Percentiles rank a stretch among this genome's conserved stretches.
Evolutionary conservation across 1,284 basidiomycete genomes (phyloP).

Genomic region (Ceratobasidium sp.): DNA sequence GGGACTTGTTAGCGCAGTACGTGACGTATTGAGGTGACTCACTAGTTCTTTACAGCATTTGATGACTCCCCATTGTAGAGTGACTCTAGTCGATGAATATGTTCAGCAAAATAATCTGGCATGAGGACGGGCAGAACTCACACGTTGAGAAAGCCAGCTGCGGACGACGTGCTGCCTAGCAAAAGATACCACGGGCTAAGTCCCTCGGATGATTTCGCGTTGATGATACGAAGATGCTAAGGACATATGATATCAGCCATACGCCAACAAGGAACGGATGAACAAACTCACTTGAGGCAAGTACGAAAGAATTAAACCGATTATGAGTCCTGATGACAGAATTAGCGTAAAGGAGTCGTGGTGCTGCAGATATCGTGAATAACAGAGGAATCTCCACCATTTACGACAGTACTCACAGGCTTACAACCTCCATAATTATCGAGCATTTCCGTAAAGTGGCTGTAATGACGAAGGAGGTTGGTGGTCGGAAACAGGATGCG

Average conservation of each 20-base stretch:
- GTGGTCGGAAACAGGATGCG: slow-evolving; percentile 18
- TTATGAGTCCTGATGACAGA: slow-evolving; percentile 81
- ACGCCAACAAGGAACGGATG: not conserved
- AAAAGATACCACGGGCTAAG: slow-evolving; percentile 95
- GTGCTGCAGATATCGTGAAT: slow-evolving; percentile 1
- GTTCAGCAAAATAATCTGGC: not conserved
- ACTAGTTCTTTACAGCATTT: slow-evolving; percentile 86
- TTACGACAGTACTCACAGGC: slow-evolving; percentile 1
- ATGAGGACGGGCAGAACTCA: slow-evolving; percentile 56
- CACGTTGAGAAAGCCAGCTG: slow-evolving; percentile 87
- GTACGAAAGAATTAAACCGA: slow-evolving; percentile 89
- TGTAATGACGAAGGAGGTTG: slow-evolving; percentile 9
- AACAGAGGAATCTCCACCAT: not conserved
- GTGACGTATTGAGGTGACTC: slow-evolving; percentile 56
- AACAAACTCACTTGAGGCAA: slow-evolving; percentile 78
- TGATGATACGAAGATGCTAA: slow-evolving; percentile 82
- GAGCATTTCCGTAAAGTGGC: slow-evolving; percentile 7
- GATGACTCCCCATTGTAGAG: slow-evolving; percentile 90
- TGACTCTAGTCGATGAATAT: slow-evolving; percentile 66
- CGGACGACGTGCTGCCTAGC: slow-evolving; percentile 88
- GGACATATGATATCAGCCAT: slow-evolving; percentile 45
- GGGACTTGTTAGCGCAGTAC: not conserved
- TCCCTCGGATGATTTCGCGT: slow-evolving; percentile 84
- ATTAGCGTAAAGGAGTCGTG: slow-evolving; percentile 82
- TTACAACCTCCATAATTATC: slow-evolving; percentile 41